Percentiles rank a stretch among this genome's conserved stretches.
Conservation (phyloP, 345 rosid species). For the Acer saccharum region DNA sequence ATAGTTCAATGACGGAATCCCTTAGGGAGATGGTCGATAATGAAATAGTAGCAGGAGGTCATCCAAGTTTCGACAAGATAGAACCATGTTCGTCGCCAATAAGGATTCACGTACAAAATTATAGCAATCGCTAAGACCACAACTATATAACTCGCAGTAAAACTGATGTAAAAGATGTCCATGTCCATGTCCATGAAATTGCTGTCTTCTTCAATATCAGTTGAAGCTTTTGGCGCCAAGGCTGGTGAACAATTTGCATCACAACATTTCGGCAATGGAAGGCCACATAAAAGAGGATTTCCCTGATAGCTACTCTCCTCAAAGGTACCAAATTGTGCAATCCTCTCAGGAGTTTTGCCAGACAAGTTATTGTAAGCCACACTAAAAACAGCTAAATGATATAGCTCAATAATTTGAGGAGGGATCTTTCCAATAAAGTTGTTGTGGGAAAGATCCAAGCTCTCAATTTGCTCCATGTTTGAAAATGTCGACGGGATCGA, state of each 20-base stretch:
- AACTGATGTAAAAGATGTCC: conserved; percentile 5
- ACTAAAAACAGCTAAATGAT: too few species aligned
- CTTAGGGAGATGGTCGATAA: too few species aligned
- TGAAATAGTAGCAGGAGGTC: too few species aligned
- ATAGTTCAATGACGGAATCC: too few species aligned
- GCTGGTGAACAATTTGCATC: too few species aligned
- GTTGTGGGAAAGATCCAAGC: neutral
- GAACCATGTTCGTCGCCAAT: too few species aligned
- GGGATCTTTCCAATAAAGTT: too few species aligned
- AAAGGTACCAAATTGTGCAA: neutral
- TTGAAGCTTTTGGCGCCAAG: too few species aligned
- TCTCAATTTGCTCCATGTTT: conserved; percentile 1
- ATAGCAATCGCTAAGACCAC: neutral
- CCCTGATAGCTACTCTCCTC: neutral
- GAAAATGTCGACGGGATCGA: conserved; percentile 3
- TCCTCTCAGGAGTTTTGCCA: neutral
- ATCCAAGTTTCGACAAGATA: too few species aligned
- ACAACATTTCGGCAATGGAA: neutral
- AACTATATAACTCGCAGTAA: neutral
- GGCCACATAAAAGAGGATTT: neutral
- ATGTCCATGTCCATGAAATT: conserved; percentile 18
- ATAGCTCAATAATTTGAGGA: too few species aligned
- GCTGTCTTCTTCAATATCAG: neutral
- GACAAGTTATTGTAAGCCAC: too few species aligned
- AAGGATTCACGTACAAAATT: conserved; percentile 19